These are phyloP conservation scores for Hibiscus syriacus DNA, from an alignment of 345 rosid genomes.

Conservation along the genomic window DNA sequence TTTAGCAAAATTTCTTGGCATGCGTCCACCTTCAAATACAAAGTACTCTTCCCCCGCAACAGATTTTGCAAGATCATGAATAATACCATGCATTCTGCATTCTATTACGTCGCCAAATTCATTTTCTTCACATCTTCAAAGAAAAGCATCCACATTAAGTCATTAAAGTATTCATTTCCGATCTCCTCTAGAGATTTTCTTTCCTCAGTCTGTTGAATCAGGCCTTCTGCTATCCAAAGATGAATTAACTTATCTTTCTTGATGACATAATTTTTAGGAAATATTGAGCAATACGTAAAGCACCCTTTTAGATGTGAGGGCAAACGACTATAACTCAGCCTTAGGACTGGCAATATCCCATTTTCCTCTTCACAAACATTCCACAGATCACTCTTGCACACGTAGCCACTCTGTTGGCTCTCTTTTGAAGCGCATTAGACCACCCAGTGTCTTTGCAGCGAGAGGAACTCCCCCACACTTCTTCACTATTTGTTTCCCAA, in stretches of 20 bases:
- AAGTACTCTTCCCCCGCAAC: conserved; percentile 13
- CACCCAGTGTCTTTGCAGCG: conserved; percentile 16
- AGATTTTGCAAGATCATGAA: conserved; percentile 25
- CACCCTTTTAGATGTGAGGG: conserved; percentile 21
- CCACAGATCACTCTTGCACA: conserved; percentile 12
- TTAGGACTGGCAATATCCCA: conserved; percentile 10
- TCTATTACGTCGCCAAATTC: neutral
- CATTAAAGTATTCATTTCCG: conserved; percentile 13
- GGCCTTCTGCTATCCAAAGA: conserved; percentile 25
- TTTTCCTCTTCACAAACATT: neutral
- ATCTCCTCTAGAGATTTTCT: neutral
- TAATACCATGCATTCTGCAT: conserved; percentile 26
- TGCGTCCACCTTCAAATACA: neutral
- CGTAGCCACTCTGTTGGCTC: conserved; percentile 11
- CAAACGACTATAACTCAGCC: conserved; percentile 16
- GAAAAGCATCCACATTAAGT: conserved; percentile 14
- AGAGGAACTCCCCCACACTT: conserved; percentile 24
- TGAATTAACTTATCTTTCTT: conserved; percentile 11
- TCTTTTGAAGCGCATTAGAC: conserved; percentile 17
- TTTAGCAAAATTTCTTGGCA: neutral
- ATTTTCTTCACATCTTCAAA: conserved; percentile 13
- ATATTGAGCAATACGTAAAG: conserved; percentile 23
- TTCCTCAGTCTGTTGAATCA: neutral
- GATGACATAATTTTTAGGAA: conserved; percentile 18
- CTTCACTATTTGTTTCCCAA: conserved; percentile 16